phyloP scores from a whole-genome alignment of 106 monocot genomes.

The Dendrobium nobile region DNA sequence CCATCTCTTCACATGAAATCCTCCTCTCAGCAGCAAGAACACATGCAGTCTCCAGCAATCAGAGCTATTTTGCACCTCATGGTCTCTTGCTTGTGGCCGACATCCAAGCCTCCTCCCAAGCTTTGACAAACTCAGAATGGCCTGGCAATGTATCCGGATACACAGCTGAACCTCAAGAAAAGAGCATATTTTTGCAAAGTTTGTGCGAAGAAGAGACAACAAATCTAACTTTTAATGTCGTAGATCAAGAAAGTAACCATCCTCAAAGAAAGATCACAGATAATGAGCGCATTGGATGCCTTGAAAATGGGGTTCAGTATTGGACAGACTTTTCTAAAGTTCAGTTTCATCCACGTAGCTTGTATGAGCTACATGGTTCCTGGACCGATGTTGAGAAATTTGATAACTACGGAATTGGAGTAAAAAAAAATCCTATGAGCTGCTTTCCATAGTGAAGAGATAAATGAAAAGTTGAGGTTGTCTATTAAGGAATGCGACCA shows the following conservation, averaged over 20 bases:
- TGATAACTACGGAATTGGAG: conserved; percentile 70
- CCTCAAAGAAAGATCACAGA: conserved; percentile 32
- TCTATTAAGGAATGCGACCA: conserved; percentile 94
- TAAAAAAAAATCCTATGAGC: conserved; percentile 40
- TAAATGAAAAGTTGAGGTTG: conserved; percentile 70
- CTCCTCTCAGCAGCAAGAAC: too few species aligned
- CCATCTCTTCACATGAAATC: too few species aligned
- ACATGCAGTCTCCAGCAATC: too few species aligned
- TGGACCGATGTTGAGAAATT: conserved; percentile 69
- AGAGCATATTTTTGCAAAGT: conserved; percentile 72
- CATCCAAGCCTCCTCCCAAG: too few species aligned
- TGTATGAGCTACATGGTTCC: conserved; percentile 66
- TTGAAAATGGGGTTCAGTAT: conserved; percentile 60
- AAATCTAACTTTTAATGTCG: conserved; percentile 4
- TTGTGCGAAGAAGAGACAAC: conserved; percentile 49
- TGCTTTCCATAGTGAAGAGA: conserved; percentile 59
- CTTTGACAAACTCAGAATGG: conserved; percentile 13
- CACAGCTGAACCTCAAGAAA: conserved; percentile 47
- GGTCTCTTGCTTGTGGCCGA: too few species aligned
- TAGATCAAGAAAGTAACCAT: conserved; percentile 4
- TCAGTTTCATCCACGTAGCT: conserved; percentile 67
- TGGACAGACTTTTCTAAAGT: conserved; percentile 97
- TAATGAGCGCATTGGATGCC: conserved; percentile 54
- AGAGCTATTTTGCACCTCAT: too few species aligned
- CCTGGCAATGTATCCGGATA: conserved; percentile 51